These are phyloP conservation scores for Penicilliopsis zonata DNA, from an alignment of 495 filamentous ascomycete genomes.

Conservation along the genomic window DNA sequence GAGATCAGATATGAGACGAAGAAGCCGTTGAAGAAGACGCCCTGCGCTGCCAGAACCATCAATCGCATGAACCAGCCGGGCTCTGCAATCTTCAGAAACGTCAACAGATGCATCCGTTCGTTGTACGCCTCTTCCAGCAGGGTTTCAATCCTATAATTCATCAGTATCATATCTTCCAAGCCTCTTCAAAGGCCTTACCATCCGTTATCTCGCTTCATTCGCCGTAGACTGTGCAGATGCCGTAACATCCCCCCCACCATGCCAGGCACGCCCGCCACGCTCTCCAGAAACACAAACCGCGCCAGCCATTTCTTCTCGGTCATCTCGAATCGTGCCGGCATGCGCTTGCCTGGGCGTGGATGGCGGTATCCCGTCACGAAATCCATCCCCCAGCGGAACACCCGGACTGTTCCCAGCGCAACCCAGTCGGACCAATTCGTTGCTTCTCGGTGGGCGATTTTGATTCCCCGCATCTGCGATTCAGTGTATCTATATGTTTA, in stretches of 20 bases:
- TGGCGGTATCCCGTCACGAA: conserved; percentile 52
- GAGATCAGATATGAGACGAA: conserved; percentile 68
- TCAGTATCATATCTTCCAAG: too few relatives aligned
- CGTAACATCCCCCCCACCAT: conserved; percentile 85
- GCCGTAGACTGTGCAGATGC: conserved; percentile 62
- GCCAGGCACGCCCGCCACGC: conserved; percentile 76
- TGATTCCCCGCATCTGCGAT: conserved; percentile 41
- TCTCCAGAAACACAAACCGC: conserved; percentile 76
- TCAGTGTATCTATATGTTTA: conserved; percentile 2
- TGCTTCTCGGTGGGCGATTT: conserved; percentile 46
- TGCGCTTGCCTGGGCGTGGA: conserved; percentile 17
- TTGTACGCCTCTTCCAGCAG: conserved; percentile 76
- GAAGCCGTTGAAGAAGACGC: conserved; percentile 72
- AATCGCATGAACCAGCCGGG: conserved; percentile 64
- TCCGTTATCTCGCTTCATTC: conserved; percentile 72
- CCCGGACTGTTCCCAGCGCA: conserved; percentile 40
- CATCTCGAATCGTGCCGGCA: conserved; percentile 35
- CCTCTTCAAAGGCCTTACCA: too few relatives aligned
- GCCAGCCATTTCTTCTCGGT: conserved; percentile 58
- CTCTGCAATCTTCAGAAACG: conserved; percentile 71
- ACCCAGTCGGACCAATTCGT: conserved; percentile 45
- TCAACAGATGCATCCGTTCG: conserved; percentile 75
- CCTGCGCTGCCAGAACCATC: conserved; percentile 55
- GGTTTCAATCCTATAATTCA: conserved; percentile 62
- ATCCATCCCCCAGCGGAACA: conserved; percentile 47